Base-by-base conservation (phyloP, 345 rosid species). In the Theobroma cacao region DNA sequence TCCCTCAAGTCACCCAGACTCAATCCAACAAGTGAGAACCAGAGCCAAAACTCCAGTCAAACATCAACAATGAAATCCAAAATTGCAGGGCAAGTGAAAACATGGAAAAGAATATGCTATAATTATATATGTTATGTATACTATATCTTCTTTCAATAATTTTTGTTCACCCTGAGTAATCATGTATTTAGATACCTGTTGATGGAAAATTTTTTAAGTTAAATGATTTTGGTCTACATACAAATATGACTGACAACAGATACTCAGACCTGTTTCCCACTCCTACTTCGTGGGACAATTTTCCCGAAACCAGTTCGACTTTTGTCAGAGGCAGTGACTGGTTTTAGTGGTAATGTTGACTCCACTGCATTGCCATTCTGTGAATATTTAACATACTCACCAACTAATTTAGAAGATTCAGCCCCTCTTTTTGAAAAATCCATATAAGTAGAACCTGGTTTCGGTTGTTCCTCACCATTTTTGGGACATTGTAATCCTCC, bases 241-340 rank as follows among this genome's bases (percentile, higher is more conserved):
- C 52, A 73, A 55, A 36, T 53, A 20, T 34, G 60, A 17, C 7
- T 72, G 10, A 52, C 10, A n/a, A 12, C 7, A 52, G n/a, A 72
- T 50, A 72, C 34, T 73, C 52, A 73, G 26, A 58, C n/a, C 22
- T 43, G 65, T 75, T 75, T 48, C 82, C 78, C 73, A 73, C 78
- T 61, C 10, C 74, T 72, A 78, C 75, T 75, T 80, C 72, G 22
- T 62, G 79, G 78, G 75, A 61, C 69, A 61, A 72, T 77, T 64
- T 80, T 82, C 76, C 62, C 79, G 52, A 78, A 60, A 47, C 78
- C 74, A 30, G 70, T 86, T 73, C 65, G 61, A 80, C 47, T 77
- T 79, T 73, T 79, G 60, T 82, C 69, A 52, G 28, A 79, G 72
- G 74, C 74, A 59, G 36, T 40, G 33, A 61, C 63, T 20, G 61